Percentiles rank a stretch among this genome's conserved stretches.
phyloP scores from a whole-genome alignment of 2,329 filamentous ascomycete genomes.

The Epichloe coenophiala region DNA sequence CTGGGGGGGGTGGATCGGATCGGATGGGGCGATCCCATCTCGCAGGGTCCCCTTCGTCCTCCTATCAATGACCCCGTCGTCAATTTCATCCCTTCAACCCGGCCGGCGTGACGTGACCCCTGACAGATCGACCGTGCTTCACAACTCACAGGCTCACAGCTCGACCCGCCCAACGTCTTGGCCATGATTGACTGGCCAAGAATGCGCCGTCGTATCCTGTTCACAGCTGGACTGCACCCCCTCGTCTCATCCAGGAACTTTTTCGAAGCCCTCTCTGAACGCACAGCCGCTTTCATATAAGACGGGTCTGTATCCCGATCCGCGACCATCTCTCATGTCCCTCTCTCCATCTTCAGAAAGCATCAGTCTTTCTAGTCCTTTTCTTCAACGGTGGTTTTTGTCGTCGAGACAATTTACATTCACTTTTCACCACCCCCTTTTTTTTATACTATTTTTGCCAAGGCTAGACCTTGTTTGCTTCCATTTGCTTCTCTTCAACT shows the following conservation, averaged over 20 bases:
- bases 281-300: slow-evolving; percentile 6
- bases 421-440: slow-evolving; percentile 7
- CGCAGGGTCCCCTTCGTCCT: too few relatives aligned
- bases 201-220: not conserved
- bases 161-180: not conserved
- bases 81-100: too few relatives aligned
- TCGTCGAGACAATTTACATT: slow-evolving; percentile 21
- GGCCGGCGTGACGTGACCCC: not conserved
- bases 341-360: slow-evolving; percentile 4
- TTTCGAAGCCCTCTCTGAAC: not conserved
- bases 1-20: not conserved
- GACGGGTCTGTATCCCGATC: not conserved
- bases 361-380: slow-evolving; percentile 4
- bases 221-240: not conserved
- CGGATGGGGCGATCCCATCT: not conserved
- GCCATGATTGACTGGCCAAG: not conserved
- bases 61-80: not conserved
- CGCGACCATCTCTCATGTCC: not conserved
- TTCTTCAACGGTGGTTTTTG: slow-evolving; percentile 9
- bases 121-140: not conserved
- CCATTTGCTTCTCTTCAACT: slow-evolving; percentile 7
- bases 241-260: not conserved
- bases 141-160: too few relatives aligned
- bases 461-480: slow-evolving; percentile 23
- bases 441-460: slow-evolving; percentile 9